A percentile compares a stretch with the other conserved stretches of the same genome.
These are phyloP conservation scores for Spathaspora girioi DNA, from an alignment of 805 yeast genomes.

Conservation along the genomic window DNA sequence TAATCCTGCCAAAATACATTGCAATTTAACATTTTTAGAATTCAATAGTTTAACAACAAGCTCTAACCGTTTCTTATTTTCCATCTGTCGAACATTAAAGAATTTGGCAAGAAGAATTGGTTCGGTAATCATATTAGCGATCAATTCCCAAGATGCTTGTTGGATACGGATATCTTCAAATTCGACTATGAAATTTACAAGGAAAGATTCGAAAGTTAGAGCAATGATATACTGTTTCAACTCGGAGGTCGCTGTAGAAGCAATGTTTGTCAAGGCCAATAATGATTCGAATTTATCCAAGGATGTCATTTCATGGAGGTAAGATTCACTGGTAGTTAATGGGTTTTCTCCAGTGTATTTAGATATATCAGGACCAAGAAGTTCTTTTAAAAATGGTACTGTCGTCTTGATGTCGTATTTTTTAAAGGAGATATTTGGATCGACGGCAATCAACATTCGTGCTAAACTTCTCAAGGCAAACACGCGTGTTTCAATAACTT, in stretches of 20 bases:
- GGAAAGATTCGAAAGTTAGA: conserved; percentile 45
- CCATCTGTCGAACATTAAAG: conserved; percentile 46
- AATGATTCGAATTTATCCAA: conserved; percentile 54
- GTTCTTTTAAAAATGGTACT: conserved; percentile 47
- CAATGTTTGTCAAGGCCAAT: conserved; percentile 64
- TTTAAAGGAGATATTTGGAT: conserved; percentile 40
- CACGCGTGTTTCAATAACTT: conserved; percentile 20
- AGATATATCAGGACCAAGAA: conserved; percentile 33
- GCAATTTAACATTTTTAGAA: conserved; percentile 26
- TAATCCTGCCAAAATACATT: conserved; percentile 31
- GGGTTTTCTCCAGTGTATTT: conserved; percentile 14
- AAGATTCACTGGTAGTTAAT: conserved; percentile 9
- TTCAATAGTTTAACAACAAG: conserved; percentile 31
- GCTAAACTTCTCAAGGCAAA: conserved; percentile 42
- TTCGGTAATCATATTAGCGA: conserved; percentile 53
- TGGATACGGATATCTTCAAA: conserved; percentile 44
- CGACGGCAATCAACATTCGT: conserved; percentile 39
- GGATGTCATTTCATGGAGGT: conserved; percentile 26
- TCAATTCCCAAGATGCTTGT: conserved; percentile 58
- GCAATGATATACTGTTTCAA: conserved; percentile 34
- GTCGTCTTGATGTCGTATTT: conserved; percentile 38
- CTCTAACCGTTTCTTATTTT: conserved; percentile 22
- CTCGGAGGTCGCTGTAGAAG: conserved; percentile 44
- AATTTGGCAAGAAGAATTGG: conserved; percentile 48
- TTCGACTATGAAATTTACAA: conserved; percentile 40